Evolutionary conservation across 2,329 filamentous ascomycete genomes (phyloP), one percentile per base, ranked within the genome.

Genomic region (Cordyceps tenuipes): DNA sequence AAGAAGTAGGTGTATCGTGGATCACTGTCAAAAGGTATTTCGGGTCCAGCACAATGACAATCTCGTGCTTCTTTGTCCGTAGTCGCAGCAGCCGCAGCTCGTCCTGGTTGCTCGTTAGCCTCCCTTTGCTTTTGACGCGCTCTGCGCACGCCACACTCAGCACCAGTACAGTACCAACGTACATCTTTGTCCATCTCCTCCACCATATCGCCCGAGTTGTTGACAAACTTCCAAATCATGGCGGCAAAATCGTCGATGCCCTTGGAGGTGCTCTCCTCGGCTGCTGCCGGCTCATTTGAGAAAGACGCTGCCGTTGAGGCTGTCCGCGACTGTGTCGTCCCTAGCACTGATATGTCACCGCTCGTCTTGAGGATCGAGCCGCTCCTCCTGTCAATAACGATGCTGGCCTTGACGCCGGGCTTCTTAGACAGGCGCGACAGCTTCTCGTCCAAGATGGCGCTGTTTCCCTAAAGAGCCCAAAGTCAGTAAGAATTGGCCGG

Each of bases 31-130:
- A 79, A 51, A 94, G 77, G 72, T 89, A 95, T 68, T 90, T 91
- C 46, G 82, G 69, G 71, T 93, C 90, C 71, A 89, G 89, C 21
- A 93, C 87, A 68, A 94, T 90, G 62, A 94, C 87, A 63, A 94
- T 76, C 72, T 95, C 90, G 66, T 91, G 88, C 72, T 89, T 91
- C 77, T 86, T 91, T n/a, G 89, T 93, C 64, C 90, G 82, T 64
- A 95, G 70, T 63, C 89, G 81, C 56, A 94, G 73, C 52, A 94
- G 77, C 73, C 87, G 91, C 63, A 92, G 74, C 69, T 92, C 89
- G 67, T 94, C 90, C 80, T 88, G 64, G 55, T 39, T 15, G 1
- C 50, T 21, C n/a, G 59, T 72, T 56, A 72, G 70, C n/a, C 2
- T 2, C 5, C 4, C 44, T 9, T 26, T 15, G 10, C 47, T 34